Base-by-base conservation (phyloP, 2,329 filamentous ascomycete species). In the Clonostachys chloroleuca region DNA sequence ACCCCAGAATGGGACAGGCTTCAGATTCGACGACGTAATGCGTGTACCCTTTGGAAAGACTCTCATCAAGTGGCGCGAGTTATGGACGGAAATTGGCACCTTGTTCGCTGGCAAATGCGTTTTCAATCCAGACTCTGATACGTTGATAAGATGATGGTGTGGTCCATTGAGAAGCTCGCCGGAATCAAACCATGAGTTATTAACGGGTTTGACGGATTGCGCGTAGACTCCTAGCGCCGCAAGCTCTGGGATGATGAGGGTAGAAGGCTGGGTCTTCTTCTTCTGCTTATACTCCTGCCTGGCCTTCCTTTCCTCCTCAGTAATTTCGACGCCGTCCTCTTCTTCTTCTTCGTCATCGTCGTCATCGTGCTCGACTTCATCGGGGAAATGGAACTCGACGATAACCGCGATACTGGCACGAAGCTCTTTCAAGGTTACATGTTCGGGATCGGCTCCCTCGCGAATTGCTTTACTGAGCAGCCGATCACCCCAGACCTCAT, bases 1-100 rank as follows among this genome's bases (percentile, higher is more conserved):
- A 7, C 73, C 81, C 84, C 84, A 87, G 59, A 84, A 87, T 0
- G 75, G 73, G 0, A 83, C 73, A 0, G 81, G 83, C 46, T 74
- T 73, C 3, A 87, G 73, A 56, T 87, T 87, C 35, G 72, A 74
- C 3, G 82, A 86, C 0, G 78, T 80, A 59, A 87, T 86, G 40
- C 84, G 78, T 0, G 83, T 85, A 43, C 84, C 84, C 56, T 86
- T 86, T 36, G 84, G 84, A 53, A 72, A 87, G 2, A 87, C 83
- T 5, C 84, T 77, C 83, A 87, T 87, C n/a, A 87, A 70, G 50
- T 86, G 81, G 17, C 73, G 67, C 1, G 82, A 68, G 51, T 87
- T 87, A 66, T 87, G 84, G 1, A 60, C 59, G 1, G 77, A 67
- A 46, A 87, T 83, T 8, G 51, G 43, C 34, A 72, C 70, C 13